These are phyloP conservation scores for Botrytis porri DNA, from an alignment of 2,329 filamentous ascomycete genomes.

Conservation along the genomic window DNA sequence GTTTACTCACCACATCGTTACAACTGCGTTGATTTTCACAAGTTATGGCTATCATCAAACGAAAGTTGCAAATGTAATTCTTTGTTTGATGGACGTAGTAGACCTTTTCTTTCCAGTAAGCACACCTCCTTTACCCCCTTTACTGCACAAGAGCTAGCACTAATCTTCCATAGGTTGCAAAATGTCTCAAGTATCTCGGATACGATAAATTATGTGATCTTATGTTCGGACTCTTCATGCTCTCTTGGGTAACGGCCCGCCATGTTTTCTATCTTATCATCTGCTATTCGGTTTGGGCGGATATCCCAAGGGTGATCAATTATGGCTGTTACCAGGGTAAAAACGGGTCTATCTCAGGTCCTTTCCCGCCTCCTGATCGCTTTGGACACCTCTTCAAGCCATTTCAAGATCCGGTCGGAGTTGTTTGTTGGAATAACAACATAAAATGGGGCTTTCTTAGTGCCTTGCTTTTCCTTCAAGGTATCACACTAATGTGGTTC, in stretches of 20 bases:
- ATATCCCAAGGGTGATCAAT: constrained; percentile 60
- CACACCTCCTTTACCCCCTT: neutral
- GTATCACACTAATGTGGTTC: constrained; percentile 84
- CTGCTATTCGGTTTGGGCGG: constrained; percentile 76
- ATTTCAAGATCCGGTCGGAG: constrained; percentile 66
- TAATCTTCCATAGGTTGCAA: constrained; percentile 64
- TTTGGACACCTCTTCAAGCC: constrained; percentile 68
- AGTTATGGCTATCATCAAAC: constrained; percentile 87
- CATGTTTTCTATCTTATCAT: constrained; percentile 77
- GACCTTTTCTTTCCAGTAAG: constrained; percentile 80
- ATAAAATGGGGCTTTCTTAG: constrained; percentile 76
- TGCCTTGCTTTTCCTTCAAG: constrained; percentile 74
- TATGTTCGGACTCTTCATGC: constrained; percentile 80
- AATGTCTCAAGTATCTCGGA: constrained; percentile 88
- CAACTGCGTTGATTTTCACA: constrained; percentile 72
- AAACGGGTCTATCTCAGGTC: constrained; percentile 53
- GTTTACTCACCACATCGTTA: constrained; percentile 92
- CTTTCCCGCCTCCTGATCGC: constrained; percentile 49
- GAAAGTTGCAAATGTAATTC: constrained; percentile 81
- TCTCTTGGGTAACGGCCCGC: constrained; percentile 78
- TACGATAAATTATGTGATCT: constrained; percentile 74
- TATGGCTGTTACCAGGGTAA: constrained; percentile 69
- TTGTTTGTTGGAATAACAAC: constrained; percentile 74
- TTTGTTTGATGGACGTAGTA: constrained; percentile 91
- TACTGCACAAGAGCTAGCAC: constrained; percentile 12